A percentile compares a stretch with the other conserved stretches of the same genome.
phyloP scores from a whole-genome alignment of 2,329 filamentous ascomycete species.

The Lojkania enalia region DNA sequence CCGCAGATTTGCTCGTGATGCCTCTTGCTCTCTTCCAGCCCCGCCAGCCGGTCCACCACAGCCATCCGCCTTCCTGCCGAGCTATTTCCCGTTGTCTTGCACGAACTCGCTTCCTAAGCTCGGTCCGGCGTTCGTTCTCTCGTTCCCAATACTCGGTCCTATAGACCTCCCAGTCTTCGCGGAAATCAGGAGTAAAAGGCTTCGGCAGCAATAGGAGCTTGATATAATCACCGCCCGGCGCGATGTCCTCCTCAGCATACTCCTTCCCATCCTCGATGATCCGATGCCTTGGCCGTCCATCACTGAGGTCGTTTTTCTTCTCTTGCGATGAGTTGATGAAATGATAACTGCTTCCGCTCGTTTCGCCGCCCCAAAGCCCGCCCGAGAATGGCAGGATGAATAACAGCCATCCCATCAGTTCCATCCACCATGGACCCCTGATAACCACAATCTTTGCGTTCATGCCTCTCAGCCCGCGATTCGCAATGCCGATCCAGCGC shows the following conservation, averaged over 20 bases:
- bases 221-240: conserved; percentile 86
- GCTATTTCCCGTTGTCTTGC: conserved; percentile 69
- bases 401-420: conserved; percentile 70
- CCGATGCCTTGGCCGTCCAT: conserved; percentile 30
- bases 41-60: conserved; percentile 85
- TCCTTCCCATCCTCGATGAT: conserved; percentile 62
- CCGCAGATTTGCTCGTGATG: conserved; percentile 24
- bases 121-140: conserved; percentile 84
- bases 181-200: conserved; percentile 90
- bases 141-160: conserved; percentile 94
- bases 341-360: conserved; percentile 70
- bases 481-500: conserved; percentile 85
- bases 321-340: conserved; percentile 66
- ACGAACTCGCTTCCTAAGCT: conserved; percentile 71
- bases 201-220: conserved; percentile 90
- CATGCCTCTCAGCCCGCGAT: conserved; percentile 85
- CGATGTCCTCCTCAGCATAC: conserved; percentile 84
- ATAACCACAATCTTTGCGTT: conserved; percentile 96
- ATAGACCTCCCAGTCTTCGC: conserved; percentile 97
- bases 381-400: conserved; percentile 76
- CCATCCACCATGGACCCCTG: conserved; percentile 78
- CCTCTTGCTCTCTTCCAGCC: conserved; percentile 49
- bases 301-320: conserved; percentile 31
- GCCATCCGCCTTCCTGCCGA: conserved; percentile 69
- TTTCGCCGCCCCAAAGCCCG: conserved; percentile 46